Base-by-base conservation (phyloP, 1,284 basidiomycete species). In the Moesziomyces sp. region DNA sequence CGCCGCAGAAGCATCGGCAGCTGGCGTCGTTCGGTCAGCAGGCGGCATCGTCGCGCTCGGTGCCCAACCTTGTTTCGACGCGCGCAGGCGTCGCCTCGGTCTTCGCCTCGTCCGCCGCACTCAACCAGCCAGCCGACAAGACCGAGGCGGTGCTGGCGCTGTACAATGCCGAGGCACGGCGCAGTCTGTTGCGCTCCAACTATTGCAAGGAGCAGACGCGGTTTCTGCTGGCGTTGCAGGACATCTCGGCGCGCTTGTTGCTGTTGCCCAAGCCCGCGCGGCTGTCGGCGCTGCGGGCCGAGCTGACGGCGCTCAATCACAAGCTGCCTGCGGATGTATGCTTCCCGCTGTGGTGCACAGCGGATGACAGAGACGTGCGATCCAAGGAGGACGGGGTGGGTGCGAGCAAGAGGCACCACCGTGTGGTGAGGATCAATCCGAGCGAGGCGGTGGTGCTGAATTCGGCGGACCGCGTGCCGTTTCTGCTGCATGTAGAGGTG, bases 361-460 rank as follows among this genome's bases (percentile, higher is more conserved):
- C 76, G 16, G 76, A 76, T 51, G 56, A 59, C 44, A 70, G 74
- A 16, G 79, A 82, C 16, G 28, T 48, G 35, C 50, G 38, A 44
- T 44, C 5, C 21, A 30, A 8, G 16, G 19, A 14, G 28, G 34
- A 10, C 21, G 14, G 11, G 49, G 54, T 28, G 47, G 30, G 21
- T 46, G 23, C 58, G 40, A n/a, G 46, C 86, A 13, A 84, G 85
- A 78, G 77, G 78, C 96, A 99, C 83, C 95, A 98, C 83, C 90
- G 94, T 42, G 94, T 99, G 56, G 93, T 99, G 45, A 91, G 97
- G 76, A 97, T 99, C 84, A 95, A 95, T 18, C 96, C 97, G 3
- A 93, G 94, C 23, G 97, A 99, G 86, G 93, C 93, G 46, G 97
- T 99, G 38, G 97, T 99, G 6, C 89, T 99, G 48, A 99, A 99